Evolutionary conservation across 163 green algal genomes (phyloP).

Genomic region (Smithsoniella earleae): DNA sequence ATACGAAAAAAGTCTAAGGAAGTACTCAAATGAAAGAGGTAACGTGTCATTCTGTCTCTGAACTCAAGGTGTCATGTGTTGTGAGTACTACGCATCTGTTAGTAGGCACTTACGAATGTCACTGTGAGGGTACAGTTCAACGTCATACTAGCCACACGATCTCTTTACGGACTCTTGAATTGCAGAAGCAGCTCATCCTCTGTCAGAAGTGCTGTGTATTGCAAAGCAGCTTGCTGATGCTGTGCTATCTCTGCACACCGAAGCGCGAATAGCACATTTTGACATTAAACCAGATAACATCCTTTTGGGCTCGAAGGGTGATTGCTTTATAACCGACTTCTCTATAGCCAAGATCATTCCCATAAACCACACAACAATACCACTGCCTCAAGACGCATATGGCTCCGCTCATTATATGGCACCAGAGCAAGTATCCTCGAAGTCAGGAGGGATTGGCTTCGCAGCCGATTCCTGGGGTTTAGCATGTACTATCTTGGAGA

Average conservation of each 20-base stretch:
- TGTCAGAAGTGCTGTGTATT: neutral
- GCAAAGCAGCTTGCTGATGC: conserved; percentile 23
- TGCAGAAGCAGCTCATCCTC: neutral
- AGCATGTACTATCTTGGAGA: neutral
- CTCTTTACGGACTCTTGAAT: too few relatives aligned
- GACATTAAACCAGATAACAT: conserved; percentile 29
- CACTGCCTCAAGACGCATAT: conserved; percentile 20
- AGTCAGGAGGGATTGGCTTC: neutral
- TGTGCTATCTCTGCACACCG: conserved; percentile 6
- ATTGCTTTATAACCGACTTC: conserved; percentile 23
- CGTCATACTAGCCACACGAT: too few relatives aligned
- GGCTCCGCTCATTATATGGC: conserved; percentile 23
- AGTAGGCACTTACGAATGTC: too few relatives aligned
- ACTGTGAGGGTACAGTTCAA: too few relatives aligned
- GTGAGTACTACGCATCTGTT: too few relatives aligned
- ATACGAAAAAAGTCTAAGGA: conserved; percentile 21
- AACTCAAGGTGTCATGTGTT: too few relatives aligned
- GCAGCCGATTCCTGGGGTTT: conserved; percentile 1
- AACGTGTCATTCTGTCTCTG: neutral
- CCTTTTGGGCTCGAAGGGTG: neutral
- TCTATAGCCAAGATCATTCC: neutral
- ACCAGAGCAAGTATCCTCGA: conserved; percentile 4
- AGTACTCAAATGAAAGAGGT: conserved; percentile 4
- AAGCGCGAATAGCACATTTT: conserved; percentile 24
- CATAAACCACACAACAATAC: neutral